Conservation (phyloP, 148 eudicot species). For the Pharnaceum exiguum region DNA sequence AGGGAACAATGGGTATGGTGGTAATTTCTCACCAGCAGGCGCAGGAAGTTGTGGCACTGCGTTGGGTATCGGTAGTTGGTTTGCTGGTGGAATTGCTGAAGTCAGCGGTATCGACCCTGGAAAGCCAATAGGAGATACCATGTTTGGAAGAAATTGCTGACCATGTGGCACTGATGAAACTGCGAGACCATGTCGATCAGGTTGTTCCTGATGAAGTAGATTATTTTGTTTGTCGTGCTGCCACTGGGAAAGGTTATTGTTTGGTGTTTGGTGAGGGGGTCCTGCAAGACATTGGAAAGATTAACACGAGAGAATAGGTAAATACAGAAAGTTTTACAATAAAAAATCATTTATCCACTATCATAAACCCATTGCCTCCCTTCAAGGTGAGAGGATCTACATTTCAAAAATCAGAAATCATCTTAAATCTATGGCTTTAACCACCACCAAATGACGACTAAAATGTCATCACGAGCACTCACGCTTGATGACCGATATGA, state of each 20-base stretch:
- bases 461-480: no score
- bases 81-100: constrained; percentile 44
- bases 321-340: no score
- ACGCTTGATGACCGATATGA: no score
- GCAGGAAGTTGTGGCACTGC: constrained; percentile 28
- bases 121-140: constrained; percentile 40
- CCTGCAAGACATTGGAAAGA: constrained; percentile 25
- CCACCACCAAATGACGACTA: no score
- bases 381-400: no score
- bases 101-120: constrained; percentile 43
- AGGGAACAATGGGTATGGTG: constrained; percentile 90
- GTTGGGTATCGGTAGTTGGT: constrained; percentile 37
- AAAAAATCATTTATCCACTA: no score
- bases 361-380: no score
- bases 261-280: constrained; percentile 37
- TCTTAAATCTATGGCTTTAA: no score
- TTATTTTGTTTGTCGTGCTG: constrained; percentile 49
- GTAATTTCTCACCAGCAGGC: constrained; percentile 52
- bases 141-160: constrained; percentile 48
- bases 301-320: no score
- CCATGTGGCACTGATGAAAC: constrained; percentile 37
- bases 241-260: constrained; percentile 50
- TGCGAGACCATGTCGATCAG: constrained; percentile 50
- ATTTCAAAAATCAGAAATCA: no score
- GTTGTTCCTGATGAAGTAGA: constrained; percentile 40